Percentiles rank a stretch among this genome's conserved stretches.
These are phyloP conservation scores for Sarcomyxa edulis DNA, from an alignment of 768 basidiomycete species.

Conservation along the genomic window DNA sequence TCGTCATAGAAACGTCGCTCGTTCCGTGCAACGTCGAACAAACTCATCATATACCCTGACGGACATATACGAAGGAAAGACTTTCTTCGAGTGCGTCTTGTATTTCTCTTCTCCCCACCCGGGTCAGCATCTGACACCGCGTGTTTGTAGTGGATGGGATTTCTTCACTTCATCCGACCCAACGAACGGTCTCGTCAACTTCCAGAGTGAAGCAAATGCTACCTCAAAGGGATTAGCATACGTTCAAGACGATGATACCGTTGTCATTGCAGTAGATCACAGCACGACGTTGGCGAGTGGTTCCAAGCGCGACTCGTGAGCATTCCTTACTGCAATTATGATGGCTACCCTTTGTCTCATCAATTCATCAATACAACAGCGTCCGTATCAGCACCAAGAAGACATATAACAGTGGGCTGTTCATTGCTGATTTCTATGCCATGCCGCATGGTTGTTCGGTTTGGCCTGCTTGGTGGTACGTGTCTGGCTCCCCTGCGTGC, in stretches of 20 bases:
- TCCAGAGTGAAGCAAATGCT: constrained; percentile 43
- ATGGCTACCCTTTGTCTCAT: no score
- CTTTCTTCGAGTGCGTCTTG: constrained; percentile 52
- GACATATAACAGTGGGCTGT: constrained; percentile 59
- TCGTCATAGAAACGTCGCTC: constrained; percentile 13
- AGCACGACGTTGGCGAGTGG: constrained; percentile 41
- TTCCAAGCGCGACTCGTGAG: constrained; percentile 51
- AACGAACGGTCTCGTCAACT: constrained; percentile 66
- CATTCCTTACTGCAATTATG: constrained; percentile 4
- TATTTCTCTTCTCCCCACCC: background rate
- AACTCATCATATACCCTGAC: constrained; percentile 22
- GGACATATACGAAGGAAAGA: constrained; percentile 39
- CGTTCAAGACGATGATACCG: constrained; percentile 52
- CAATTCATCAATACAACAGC: constrained; percentile 24
- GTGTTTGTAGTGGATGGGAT: constrained; percentile 56
- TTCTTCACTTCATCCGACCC: constrained; percentile 65
- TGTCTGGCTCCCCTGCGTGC: background rate
- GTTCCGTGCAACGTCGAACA: constrained; percentile 14
- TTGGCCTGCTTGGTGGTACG: constrained; percentile 50
- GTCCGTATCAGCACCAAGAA: constrained; percentile 67
- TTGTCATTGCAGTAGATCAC: constrained; percentile 60
- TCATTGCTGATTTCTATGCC: constrained; percentile 65
- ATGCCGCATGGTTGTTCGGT: constrained; percentile 73
- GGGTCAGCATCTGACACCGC: background rate
- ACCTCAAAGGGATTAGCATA: constrained; percentile 50